Evolutionary conservation across 805 yeast species (phyloP), one percentile per base, ranked within the genome.

Genomic region (Scheffersomyces ergatensis): DNA sequence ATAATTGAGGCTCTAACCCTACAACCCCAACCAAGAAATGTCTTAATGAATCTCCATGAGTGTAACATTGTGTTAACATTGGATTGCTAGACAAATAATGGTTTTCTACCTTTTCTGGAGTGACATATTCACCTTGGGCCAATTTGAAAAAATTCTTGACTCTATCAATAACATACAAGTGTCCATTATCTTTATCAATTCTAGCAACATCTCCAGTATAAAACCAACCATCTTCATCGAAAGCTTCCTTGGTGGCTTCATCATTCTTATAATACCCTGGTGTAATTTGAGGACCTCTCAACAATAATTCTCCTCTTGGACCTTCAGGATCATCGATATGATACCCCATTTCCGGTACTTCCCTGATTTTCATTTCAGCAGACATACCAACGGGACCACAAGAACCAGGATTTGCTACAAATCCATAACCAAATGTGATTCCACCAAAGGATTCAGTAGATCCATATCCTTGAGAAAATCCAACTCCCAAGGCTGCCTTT

Each of bases 101-200:
- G 52, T 80, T 82, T 55, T 85, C 92, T 49, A 85, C 78, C 59
- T 78, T 82, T 53, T 85, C 93, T 15, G 89, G 86, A 0, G 89
- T 84, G 40, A 85, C 76, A 58, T 84, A 85, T 61, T 68, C 75
- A 42, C 75, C 75, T 48, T 69, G 74, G 5, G 74, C 56, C 47
- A 69, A 63, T 48, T 85, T 85, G 71, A 84, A 85, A 64, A 85
- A 84, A 63, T 85, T 85, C 67, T 85, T 85, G 30, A 85, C 89
- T 46, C 93, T 71, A 54, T 85, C 93, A 50, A 85, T 73, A 43
- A 85, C 80, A 37, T 61, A 67, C 18, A 85, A 57, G 35, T 83
- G 70, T 11, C 89, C 76, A 33, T 46, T 45, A 8, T 32, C 31
- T 2, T 39, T 34, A 19, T 50, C 49, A 26, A 63, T 45, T 19